Base-by-base conservation (phyloP, 306 rosid species). In the Astragalus glycyphyllos region DNA sequence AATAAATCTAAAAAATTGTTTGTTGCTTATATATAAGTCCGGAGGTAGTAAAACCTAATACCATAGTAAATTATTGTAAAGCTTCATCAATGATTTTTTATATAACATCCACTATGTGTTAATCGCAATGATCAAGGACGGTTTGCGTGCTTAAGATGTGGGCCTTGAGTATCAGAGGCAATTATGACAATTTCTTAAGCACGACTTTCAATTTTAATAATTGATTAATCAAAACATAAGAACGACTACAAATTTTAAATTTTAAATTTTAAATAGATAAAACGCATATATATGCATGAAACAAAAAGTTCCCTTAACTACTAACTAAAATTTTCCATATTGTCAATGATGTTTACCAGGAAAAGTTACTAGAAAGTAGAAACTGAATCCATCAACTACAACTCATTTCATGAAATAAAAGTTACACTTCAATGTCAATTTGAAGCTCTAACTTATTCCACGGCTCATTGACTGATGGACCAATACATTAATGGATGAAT, bases 361-460 rank as follows among this genome's bases (percentile, higher is more conserved):
- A 55, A 72, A 72, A 62, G 32, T 50, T 48, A 7, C 45, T 69
- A 77, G 59, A 8, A 58, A 7, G 38, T 69, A 77, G 59, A 8
- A 58, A 66, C 68, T 61, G 29, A 73, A 61, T 68, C 83, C 76
- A 79, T 65, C 82, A 57, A 23, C 81, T 73, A 57, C 86, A 66
- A 74, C 76, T 71, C 87, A 78, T 75, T 71, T 78, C 73, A 72
- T 76, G 79, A 76, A 80, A 68, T 62, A 71, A 15, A 80, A 84
- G 66, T 61, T 37, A 35, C 64, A 59, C 55, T 62, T 65, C 72
- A 76, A 79, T 77, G 76, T 73, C 40, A 68, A 69, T 69, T 62
- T 79, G 75, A 75, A 81, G 76, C 68, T 44, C 79, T 58, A 68
- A 76, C 73, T 86, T 84, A 82, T 85, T 86, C 66, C 74, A 69